phyloP scores from a whole-genome alignment of 2,329 filamentous ascomycete genomes.

The Colletotrichum phormii region DNA sequence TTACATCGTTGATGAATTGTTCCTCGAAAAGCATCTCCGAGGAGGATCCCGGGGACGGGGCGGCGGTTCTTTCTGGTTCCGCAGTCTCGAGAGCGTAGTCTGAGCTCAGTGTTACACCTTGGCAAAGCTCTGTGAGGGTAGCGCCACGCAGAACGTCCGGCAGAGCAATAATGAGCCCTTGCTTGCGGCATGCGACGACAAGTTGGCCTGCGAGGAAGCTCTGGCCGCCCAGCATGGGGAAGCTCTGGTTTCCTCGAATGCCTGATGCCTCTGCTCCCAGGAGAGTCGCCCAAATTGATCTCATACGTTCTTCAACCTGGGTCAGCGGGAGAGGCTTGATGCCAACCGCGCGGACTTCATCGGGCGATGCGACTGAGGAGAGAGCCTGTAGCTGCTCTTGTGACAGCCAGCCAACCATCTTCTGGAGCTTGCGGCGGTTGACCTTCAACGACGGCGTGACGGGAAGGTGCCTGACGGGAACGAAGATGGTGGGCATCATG shows the following conservation, averaged over 20 bases:
- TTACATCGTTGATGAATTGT: slow-evolving; percentile 52
- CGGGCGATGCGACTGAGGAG: slow-evolving; percentile 50
- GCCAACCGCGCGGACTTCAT: slow-evolving; percentile 49
- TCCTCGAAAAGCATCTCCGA: slow-evolving; percentile 42
- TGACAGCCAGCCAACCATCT: slow-evolving; percentile 55
- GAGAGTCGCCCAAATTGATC: slow-evolving; percentile 59
- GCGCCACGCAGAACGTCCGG: slow-evolving; percentile 54
- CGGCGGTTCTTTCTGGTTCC: background rate
- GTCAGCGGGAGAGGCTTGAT: slow-evolving; percentile 61
- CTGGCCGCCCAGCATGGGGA: slow-evolving; percentile 60
- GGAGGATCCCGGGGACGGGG: background rate
- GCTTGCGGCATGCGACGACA: slow-evolving; percentile 56
- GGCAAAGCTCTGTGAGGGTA: slow-evolving; percentile 59
- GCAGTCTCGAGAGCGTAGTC: slow-evolving; percentile 24
- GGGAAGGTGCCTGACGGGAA: slow-evolving; percentile 61
- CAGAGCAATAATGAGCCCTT: slow-evolving; percentile 54
- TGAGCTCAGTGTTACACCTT: slow-evolving; percentile 40
- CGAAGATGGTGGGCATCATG: slow-evolving; percentile 60
- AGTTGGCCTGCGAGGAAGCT: slow-evolving; percentile 56
- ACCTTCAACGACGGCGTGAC: slow-evolving; percentile 63
- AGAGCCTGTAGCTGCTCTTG: slow-evolving; percentile 57
- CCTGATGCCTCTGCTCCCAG: slow-evolving; percentile 51
- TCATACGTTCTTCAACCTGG: slow-evolving; percentile 58
- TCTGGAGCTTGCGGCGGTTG: slow-evolving; percentile 60
- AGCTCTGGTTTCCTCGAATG: slow-evolving; percentile 57